Percentiles rank a stretch among this genome's conserved stretches.
Conservation (phyloP, 176 grass and related monocot genomes). For the Raddia distichophylla region DNA sequence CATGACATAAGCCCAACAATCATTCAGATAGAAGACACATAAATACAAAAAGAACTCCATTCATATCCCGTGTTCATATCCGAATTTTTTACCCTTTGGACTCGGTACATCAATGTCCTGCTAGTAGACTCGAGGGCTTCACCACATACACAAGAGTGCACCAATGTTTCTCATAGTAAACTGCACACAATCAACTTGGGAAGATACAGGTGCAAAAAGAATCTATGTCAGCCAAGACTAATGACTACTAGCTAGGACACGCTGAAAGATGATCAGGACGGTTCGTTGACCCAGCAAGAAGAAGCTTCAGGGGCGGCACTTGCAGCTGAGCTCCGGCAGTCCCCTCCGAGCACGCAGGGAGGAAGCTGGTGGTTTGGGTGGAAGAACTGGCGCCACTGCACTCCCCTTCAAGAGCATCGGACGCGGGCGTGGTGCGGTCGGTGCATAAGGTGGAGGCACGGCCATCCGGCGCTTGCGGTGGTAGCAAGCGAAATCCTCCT, state of each 20-base stretch:
- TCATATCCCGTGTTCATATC: neutral
- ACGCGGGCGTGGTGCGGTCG: neutral
- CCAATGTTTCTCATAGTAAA: neutral
- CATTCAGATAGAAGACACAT: too few relatives aligned
- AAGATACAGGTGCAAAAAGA: neutral
- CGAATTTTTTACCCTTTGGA: neutral
- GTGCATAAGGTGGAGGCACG: neutral
- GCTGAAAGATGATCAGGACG: neutral
- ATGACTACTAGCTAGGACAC: neutral
- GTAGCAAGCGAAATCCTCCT: neutral
- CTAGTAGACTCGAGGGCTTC: neutral
- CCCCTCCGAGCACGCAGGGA: constrained; percentile 2
- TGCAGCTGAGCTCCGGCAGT: neutral
- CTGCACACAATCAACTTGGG: neutral
- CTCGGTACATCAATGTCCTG: neutral
- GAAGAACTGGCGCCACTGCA: neutral
- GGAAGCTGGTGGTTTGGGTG: neutral
- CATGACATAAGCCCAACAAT: too few relatives aligned
- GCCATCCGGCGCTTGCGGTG: neutral
- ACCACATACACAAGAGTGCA: neutral
- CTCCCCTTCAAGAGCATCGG: neutral
- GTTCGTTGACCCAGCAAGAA: neutral
- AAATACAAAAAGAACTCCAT: too few relatives aligned
- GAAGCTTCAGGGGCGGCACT: neutral
- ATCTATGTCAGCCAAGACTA: neutral